A percentile compares a stretch with the other conserved stretches of the same genome.
Evolutionary conservation across 257 asterid species (phyloP).

Genomic region (Forsythia suspensa): DNA sequence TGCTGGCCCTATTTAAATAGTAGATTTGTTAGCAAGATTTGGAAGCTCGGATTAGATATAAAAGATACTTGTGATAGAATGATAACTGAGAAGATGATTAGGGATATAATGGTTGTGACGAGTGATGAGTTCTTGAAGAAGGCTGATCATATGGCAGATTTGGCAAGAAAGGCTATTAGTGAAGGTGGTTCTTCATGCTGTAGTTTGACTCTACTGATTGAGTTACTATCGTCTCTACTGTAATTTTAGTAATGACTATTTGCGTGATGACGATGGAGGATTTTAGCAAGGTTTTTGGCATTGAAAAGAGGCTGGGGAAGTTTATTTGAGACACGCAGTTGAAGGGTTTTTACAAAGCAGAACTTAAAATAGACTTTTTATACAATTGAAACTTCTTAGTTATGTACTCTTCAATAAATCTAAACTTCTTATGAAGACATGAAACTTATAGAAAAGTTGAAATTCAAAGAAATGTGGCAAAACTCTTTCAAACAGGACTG

Average conservation of each 20-base stretch:
- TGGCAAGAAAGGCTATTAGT: conserved; percentile 15
- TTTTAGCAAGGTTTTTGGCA: no score
- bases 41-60: conserved; percentile 41
- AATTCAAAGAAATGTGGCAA: no score
- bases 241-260: conserved; percentile 15
- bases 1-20: conserved; percentile 43
- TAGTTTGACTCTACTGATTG: conserved; percentile 11
- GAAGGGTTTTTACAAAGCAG: no score
- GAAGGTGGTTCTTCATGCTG: conserved; percentile 32
- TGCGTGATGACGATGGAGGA: no score
- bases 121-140: conserved; percentile 31
- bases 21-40: conserved; percentile 35
- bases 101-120: conserved; percentile 31
- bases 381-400: no score
- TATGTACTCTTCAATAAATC: no score
- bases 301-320: no score
- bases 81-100: conserved; percentile 21
- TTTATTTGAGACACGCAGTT: no score
- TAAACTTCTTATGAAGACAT: no score
- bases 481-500: no score
- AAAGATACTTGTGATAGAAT: conserved; percentile 33
- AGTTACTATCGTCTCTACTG: not conserved
- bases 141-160: conserved; percentile 16
- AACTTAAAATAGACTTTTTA: no score
- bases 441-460: no score